Evolutionary conservation across 306 rosid species (phyloP), one percentile per base, ranked within the genome.

Genomic region (Canavalia ensiformis): DNA sequence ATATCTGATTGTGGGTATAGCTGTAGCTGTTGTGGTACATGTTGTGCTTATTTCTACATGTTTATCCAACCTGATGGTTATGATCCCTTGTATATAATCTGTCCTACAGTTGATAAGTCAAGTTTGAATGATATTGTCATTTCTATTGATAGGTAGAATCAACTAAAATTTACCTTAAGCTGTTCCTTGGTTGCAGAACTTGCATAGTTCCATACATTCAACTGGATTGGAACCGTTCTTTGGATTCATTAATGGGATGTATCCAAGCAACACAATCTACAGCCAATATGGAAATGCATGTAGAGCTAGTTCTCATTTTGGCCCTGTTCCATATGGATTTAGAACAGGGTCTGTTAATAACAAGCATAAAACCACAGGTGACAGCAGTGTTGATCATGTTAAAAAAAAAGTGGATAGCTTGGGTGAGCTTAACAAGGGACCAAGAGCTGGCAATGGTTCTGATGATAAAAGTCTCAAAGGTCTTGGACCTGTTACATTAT

Each of bases 381-480:
- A 71, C 65, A 78, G 75, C 52, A 35, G 71, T 50, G 9, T 47
- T 70, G 75, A 68, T n/a, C 66, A 66, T 78, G 65, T 65, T 1
- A 88, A 58, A 10, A 87, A 45, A 63, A 78, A 79, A 49, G 11
- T 64, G 44, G 81, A 86, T 41, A 84, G 89, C 59, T 66, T 79
- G 5, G 62, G 63, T 52, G 91, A 88, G 88, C 72, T 88, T 34
- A 86, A 73, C 42, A 88, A 81, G 86, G 91, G 91, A 79, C 91
- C 91, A 1, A 78, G 91, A 81, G 83, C 88, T 73, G 58, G 45
- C 47, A 84, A 79, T 72, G 56, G 57, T 81, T 70, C 72, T 39
- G 87, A 82, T 28, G 46, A 42, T 60, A 78, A 31, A 72, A 78
- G 50, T 3, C 9, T 5, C 4, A 76, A 82, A 54, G 71, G 83